A percentile compares a stretch with the other conserved stretches of the same genome.
These are phyloP conservation scores for Linnemannia exigua DNA, from an alignment of 192 early-diverging fungal species.

Conservation along the genomic window DNA sequence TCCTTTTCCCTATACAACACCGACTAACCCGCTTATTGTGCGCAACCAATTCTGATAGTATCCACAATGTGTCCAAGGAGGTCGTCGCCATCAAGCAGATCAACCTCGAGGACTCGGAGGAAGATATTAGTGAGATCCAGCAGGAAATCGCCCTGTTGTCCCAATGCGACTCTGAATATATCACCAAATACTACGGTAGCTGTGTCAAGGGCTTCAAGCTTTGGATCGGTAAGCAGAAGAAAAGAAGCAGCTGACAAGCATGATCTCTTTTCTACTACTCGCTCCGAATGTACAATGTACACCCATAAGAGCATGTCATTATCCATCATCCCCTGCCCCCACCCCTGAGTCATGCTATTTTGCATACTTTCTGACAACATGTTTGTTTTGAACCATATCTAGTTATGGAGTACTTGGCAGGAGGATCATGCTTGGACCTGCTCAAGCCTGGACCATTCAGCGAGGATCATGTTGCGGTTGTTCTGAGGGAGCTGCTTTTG, in stretches of 20 bases:
- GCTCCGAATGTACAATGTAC: neutral
- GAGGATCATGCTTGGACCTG: conserved; percentile 67
- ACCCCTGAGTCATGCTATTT: neutral
- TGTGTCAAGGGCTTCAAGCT: conserved; percentile 65
- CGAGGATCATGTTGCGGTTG: conserved; percentile 64
- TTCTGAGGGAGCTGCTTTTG: conserved; percentile 87
- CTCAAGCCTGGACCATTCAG: conserved; percentile 62
- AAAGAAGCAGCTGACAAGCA: neutral
- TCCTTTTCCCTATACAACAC: neutral
- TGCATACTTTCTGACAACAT: neutral
- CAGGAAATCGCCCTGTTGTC: conserved; percentile 66
- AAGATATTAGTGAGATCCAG: conserved; percentile 68
- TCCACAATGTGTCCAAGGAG: conserved; percentile 62
- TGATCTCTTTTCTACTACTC: conserved; percentile 6
- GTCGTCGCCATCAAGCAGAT: conserved; percentile 66
- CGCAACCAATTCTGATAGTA: conserved; percentile 27
- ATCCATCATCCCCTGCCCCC: neutral
- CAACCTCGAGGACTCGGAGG: conserved; percentile 65
- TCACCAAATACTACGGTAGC: conserved; percentile 64
- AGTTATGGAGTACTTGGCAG: conserved; percentile 68
- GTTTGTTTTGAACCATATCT: neutral
- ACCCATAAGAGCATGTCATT: neutral
- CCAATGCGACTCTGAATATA: conserved; percentile 63
- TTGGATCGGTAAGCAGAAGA: conserved; percentile 64
- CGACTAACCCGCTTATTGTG: neutral